Conservation (phyloP, 345 rosid genomes). For the Lepidium sativum region DNA sequence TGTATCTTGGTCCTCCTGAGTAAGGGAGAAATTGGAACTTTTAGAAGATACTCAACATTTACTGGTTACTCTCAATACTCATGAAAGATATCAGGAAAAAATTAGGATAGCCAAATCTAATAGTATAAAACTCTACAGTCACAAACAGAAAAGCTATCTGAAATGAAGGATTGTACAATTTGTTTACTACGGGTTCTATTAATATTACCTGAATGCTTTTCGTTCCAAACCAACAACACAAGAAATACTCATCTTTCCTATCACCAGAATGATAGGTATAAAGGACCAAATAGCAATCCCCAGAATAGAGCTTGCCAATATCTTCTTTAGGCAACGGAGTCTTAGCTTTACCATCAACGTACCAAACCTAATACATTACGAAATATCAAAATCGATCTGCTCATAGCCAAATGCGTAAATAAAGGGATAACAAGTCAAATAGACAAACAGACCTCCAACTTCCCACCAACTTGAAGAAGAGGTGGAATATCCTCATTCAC, state of each 20-base stretch:
- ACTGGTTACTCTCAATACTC: background rate
- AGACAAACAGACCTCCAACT: constrained; percentile 64
- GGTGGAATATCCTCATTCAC: constrained; percentile 89
- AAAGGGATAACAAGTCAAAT: background rate
- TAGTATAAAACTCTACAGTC: background rate
- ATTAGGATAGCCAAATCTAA: background rate
- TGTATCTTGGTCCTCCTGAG: constrained; percentile 82
- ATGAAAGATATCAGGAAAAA: background rate
- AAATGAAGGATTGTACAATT: background rate
- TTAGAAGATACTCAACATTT: background rate
- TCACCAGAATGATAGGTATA: constrained; percentile 91
- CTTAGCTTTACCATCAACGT: constrained; percentile 73
- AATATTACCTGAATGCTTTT: constrained; percentile 69
- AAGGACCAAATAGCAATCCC: constrained; percentile 91
- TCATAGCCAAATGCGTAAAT: background rate
- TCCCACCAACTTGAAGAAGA: constrained; percentile 94
- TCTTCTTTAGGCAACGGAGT: constrained; percentile 74
- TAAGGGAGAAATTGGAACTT: background rate
- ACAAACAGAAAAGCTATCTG: background rate
- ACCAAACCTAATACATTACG: constrained; percentile 64
- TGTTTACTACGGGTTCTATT: background rate
- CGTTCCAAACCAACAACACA: constrained; percentile 92
- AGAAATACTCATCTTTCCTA: constrained; percentile 85
- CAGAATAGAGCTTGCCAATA: constrained; percentile 82
- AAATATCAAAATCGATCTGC: background rate